Conservation (phyloP, 257 asterid species). For the Gardenia jasminoides region DNA sequence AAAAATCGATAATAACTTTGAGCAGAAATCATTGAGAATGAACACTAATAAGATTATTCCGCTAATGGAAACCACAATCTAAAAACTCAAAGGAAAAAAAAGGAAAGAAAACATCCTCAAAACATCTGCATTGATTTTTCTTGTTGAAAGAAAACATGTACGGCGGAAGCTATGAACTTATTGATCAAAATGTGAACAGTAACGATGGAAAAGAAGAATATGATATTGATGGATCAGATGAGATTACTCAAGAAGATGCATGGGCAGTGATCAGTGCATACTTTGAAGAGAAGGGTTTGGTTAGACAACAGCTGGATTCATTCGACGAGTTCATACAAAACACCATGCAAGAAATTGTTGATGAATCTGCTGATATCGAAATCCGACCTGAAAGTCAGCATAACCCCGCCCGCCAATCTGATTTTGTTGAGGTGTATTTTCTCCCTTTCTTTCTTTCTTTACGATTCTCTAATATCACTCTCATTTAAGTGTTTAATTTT, state of each 20-base stretch:
- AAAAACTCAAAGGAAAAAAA: not conserved
- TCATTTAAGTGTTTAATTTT: too few relatives aligned
- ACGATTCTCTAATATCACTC: too few relatives aligned
- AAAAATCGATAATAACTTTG: too few relatives aligned
- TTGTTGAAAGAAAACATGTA: not conserved
- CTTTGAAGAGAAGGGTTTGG: slow-evolving; percentile 58
- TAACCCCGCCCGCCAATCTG: slow-evolving; percentile 43
- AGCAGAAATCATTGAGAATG: not conserved
- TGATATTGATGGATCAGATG: slow-evolving; percentile 23
- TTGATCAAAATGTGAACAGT: not conserved
- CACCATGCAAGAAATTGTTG: slow-evolving; percentile 61
- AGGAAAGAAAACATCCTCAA: too few relatives aligned
- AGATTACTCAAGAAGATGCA: slow-evolving; percentile 53
- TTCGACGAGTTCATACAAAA: slow-evolving; percentile 58
- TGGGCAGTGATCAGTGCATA: slow-evolving; percentile 56
- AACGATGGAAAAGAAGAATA: slow-evolving; percentile 1
- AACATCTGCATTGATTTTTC: not conserved
- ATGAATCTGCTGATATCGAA: slow-evolving; percentile 52
- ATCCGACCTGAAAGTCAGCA: slow-evolving; percentile 55
- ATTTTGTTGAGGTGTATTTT: slow-evolving; percentile 39
- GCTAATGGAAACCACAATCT: not conserved
- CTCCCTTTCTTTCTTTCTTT: too few relatives aligned
- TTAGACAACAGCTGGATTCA: slow-evolving; percentile 53
- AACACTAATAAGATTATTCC: not conserved
- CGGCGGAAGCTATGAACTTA: not conserved